phyloP scores from a whole-genome alignment of 768 basidiomycete species.

The Russula compacta region DNA sequence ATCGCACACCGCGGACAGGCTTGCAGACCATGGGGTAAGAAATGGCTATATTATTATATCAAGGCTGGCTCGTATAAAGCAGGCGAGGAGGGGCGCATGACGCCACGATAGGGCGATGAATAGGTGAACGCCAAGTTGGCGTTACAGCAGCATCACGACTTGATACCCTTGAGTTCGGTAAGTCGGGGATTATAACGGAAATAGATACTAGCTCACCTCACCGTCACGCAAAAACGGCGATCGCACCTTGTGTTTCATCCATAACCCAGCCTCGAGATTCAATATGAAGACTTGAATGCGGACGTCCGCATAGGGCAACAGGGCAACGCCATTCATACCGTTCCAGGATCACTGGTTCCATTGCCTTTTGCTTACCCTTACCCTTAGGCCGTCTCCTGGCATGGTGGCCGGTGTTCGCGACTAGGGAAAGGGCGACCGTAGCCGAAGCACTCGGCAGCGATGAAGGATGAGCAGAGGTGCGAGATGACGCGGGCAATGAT shows the following conservation, averaged over 20 bases:
- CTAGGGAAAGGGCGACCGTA: not conserved
- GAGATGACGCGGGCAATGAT: not conserved
- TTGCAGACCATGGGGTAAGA: conserved; percentile 3
- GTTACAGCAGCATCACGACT: not conserved
- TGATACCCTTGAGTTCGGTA: not conserved
- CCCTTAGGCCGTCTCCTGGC: conserved; percentile 5
- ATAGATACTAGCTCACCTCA: not conserved
- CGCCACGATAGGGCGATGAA: not conserved
- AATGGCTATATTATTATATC: conserved; percentile 6
- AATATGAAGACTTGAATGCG: conserved; percentile 14
- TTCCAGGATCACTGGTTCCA: conserved; percentile 6
- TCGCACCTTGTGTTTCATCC: conserved; percentile 19
- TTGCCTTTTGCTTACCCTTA: conserved; percentile 18
- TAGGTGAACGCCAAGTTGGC: not conserved
- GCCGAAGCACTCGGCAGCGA: not conserved
- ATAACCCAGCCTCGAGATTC: conserved; percentile 17
- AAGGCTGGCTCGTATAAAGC: not conserved
- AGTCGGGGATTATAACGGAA: not conserved
- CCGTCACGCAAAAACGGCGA: conserved; percentile 16
- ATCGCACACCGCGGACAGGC: not conserved
- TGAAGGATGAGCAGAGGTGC: not conserved
- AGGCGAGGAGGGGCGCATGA: not conserved
- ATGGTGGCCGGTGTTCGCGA: not conserved
- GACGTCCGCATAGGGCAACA: conserved; percentile 13
- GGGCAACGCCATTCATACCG: conserved; percentile 20